Evolutionary conservation across 805 yeast species (phyloP).

Genomic region (Wickerhamomyces ciferrii): DNA sequence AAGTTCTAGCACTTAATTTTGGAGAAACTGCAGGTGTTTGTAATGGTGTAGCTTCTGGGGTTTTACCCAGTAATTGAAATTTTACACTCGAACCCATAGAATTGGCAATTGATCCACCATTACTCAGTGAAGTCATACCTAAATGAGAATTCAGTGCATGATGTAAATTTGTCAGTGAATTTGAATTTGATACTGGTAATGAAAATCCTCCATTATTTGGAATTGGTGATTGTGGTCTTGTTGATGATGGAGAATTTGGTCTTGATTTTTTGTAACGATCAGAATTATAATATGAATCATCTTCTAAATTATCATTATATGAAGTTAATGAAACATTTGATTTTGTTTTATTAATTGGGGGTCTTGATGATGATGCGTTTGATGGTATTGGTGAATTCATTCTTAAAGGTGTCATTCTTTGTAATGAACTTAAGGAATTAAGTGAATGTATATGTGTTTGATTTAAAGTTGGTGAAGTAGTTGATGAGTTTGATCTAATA

Average conservation of each 20-base stretch:
- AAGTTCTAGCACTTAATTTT: slow-evolving; percentile 10
- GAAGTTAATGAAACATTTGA: slow-evolving; percentile 22
- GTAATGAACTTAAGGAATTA: slow-evolving; percentile 44
- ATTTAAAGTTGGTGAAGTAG: slow-evolving; percentile 13
- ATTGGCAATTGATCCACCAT: not conserved
- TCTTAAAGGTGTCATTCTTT: slow-evolving; percentile 57
- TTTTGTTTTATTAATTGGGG: slow-evolving; percentile 15
- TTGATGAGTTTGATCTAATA: slow-evolving; percentile 11
- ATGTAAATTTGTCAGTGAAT: slow-evolving; percentile 19
- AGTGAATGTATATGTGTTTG: slow-evolving; percentile 21
- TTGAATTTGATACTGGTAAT: slow-evolving; percentile 11
- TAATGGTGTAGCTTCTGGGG: slow-evolving; percentile 23
- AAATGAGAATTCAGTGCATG: slow-evolving; percentile 16
- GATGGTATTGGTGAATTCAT: slow-evolving; percentile 19
- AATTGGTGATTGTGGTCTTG: slow-evolving; percentile 14
- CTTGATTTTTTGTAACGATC: slow-evolving; percentile 31
- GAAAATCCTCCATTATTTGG: slow-evolving; percentile 9
- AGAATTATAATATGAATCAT: slow-evolving; percentile 28
- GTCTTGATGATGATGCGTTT: slow-evolving; percentile 11
- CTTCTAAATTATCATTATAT: slow-evolving; percentile 33
- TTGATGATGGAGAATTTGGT: slow-evolving; percentile 27
- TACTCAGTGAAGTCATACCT: slow-evolving; percentile 13
- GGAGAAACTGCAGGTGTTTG: slow-evolving; percentile 23
- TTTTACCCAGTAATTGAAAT: slow-evolving; percentile 18
- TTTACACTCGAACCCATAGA: slow-evolving; percentile 1